Conservation (phyloP, 2,329 filamentous ascomycete species). For the Colletotrichum sp. region DNA sequence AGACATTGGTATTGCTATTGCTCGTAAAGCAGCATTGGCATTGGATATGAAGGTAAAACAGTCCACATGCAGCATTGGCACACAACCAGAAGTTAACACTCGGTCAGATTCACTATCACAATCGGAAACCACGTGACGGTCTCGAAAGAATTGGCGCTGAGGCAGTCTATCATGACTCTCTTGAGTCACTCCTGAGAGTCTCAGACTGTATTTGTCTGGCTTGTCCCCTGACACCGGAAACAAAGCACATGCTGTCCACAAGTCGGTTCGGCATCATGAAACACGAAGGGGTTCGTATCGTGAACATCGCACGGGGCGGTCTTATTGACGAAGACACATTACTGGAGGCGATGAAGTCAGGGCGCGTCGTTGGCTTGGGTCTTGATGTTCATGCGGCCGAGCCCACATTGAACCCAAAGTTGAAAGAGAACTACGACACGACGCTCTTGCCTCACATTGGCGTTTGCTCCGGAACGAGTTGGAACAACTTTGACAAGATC, state of each 20-base stretch:
- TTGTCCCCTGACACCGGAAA: background rate
- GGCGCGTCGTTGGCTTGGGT: background rate
- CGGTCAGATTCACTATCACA: background rate
- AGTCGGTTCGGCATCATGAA: background rate
- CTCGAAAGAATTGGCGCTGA: background rate
- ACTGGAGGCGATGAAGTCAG: background rate
- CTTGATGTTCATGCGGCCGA: background rate
- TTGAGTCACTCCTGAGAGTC: background rate
- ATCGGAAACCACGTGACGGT: background rate
- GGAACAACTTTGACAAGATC: background rate
- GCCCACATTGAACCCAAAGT: background rate
- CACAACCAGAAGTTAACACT: fast-evolving
- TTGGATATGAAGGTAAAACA: background rate
- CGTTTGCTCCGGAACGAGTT: background rate
- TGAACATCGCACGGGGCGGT: background rate
- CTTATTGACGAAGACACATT: background rate
- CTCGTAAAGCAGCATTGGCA: background rate
- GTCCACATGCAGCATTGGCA: fast-evolving
- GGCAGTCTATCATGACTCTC: background rate
- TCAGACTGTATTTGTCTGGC: background rate
- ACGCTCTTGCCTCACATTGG: background rate
- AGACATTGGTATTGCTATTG: background rate
- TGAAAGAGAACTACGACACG: background rate
- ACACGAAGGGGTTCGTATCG: background rate
- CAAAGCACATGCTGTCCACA: background rate